Conservation (phyloP, 768 basidiomycete genomes). For the Boletus huronensis region DNA sequence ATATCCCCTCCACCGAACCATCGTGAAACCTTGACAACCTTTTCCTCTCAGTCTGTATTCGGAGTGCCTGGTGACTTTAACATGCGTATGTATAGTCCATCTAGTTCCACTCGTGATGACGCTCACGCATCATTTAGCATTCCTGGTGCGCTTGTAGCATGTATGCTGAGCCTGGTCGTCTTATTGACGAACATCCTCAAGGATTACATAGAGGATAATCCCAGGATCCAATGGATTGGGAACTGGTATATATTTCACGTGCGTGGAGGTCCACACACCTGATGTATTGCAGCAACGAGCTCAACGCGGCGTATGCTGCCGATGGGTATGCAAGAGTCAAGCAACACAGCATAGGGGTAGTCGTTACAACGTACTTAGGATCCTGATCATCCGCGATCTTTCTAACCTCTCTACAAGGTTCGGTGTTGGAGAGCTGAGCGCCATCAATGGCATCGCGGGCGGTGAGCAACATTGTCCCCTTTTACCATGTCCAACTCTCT, state of each 20-base stretch:
- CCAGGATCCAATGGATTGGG: slow-evolving; percentile 80
- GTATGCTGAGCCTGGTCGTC: background rate
- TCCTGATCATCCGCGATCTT: background rate
- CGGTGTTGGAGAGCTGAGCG: slow-evolving; percentile 91
- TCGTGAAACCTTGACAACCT: background rate
- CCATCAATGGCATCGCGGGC: slow-evolving; percentile 81
- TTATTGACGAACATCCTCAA: slow-evolving; percentile 26
- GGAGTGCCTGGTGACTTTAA: slow-evolving; percentile 90
- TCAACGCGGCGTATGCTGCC: slow-evolving; percentile 87
- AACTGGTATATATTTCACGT: slow-evolving; percentile 52
- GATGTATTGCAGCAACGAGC: slow-evolving; percentile 56
- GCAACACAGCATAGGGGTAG: slow-evolving; percentile 62
- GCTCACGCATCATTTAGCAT: slow-evolving; percentile 18
- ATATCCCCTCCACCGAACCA: slow-evolving; percentile 10
- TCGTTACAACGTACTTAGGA: slow-evolving; percentile 67
- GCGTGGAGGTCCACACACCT: background rate
- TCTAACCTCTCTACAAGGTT: slow-evolving; percentile 45
- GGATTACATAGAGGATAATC: slow-evolving; percentile 82
- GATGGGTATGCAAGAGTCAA: slow-evolving; percentile 93
- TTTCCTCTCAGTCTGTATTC: slow-evolving; percentile 59
- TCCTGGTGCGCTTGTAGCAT: slow-evolving; percentile 22
- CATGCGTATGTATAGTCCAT: slow-evolving; percentile 40
- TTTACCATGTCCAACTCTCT: background rate
- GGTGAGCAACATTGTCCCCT: slow-evolving; percentile 35
- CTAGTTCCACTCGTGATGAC: background rate